Percentiles rank a stretch among this genome's conserved stretches.
phyloP scores from a whole-genome alignment of 805 yeast genomes.

The Candida stauntonica region DNA sequence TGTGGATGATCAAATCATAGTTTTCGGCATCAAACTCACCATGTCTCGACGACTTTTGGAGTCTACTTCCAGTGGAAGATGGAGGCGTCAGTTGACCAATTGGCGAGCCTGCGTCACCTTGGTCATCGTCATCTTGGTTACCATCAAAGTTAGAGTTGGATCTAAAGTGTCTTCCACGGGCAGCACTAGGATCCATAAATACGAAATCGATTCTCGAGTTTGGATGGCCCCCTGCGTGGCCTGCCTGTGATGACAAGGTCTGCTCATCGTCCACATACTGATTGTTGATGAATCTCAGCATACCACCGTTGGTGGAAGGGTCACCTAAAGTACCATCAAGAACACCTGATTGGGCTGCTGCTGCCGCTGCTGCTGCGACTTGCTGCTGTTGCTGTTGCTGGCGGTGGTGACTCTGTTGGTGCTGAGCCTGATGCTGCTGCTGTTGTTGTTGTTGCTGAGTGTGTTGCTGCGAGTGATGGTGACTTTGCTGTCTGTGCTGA shows the following conservation, averaged over 20 bases:
- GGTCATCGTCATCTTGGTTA: constrained; percentile 18
- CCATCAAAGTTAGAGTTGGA: constrained; percentile 19
- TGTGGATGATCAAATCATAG: constrained; percentile 29
- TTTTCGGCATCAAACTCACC: constrained; percentile 27
- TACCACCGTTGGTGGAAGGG: constrained; percentile 20
- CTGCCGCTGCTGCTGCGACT: constrained; percentile 14
- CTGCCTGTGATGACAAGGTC: constrained; percentile 13
- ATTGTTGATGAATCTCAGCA: constrained; percentile 28
- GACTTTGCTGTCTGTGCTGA: constrained; percentile 9
- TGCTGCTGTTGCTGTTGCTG: constrained; percentile 16
- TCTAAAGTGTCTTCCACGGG: constrained; percentile 23
- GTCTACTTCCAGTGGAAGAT: constrained; percentile 15
- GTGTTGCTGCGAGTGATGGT: constrained; percentile 3
- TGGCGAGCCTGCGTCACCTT: constrained; percentile 17
- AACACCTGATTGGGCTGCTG: constrained; percentile 14
- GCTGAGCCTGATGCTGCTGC: constrained; percentile 15
- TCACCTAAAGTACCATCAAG: constrained; percentile 21
- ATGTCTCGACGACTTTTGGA: constrained; percentile 24
- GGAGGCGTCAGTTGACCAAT: constrained; percentile 20
- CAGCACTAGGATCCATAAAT: constrained; percentile 28
- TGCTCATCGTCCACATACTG: constrained; percentile 29
- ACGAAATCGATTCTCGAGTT: constrained; percentile 28
- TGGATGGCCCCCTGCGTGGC: constrained; percentile 9
- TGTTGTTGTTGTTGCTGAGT: constrained; percentile 7
- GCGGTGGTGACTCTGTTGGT: constrained; percentile 12